Base-by-base conservation (phyloP, 257 asterid genomes). In the Scutellaria barbata region DNA sequence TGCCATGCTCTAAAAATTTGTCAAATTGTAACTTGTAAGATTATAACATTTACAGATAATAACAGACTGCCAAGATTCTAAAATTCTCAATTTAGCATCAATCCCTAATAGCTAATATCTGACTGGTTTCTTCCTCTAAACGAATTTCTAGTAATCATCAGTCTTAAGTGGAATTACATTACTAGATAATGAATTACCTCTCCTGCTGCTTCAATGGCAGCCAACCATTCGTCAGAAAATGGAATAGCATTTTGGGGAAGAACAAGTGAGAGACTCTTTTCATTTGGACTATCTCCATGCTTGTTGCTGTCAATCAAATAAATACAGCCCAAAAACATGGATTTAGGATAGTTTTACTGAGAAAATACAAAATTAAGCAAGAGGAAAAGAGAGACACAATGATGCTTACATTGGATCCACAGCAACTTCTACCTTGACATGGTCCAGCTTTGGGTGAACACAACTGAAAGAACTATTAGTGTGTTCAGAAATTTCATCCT, bases 161-260 rank as follows among this genome's bases (percentile, higher is more conserved):
- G 5, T 30, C 35, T 4, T 30, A 30, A 30, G 35, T 30, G 35
- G 5, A 30, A 30, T 30, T 30, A 30, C 35, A 30, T 30, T 30
- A 30, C 35, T 30, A 30, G 41, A 40, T 51, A 70, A 40, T 60
- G 46, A 10, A 54, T 84, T 86, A 91, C 99, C 92, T 91, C 99
- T 74, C 99, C 99, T 65, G 99, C 99, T 60, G 96, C 96, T 89
- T 94, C 96, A 63, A 94, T 83, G 65, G 96, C 95, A 71, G 96
- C 92, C 84, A 94, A 81, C 97, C 99, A 94, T 79, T 94, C 97
- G 65, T 94, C 99, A 65, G 99, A 94, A 87, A 94, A 94, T 66
- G 98, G 98, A 75, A 85, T 80, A 71, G 87, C 91, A 74, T 82
- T 80, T 77, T 40, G 81, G 42, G 95, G 92, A 78, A 88, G 83